phyloP scores from a whole-genome alignment of 1,284 basidiomycete species.

The Moesziomyces sp. region DNA sequence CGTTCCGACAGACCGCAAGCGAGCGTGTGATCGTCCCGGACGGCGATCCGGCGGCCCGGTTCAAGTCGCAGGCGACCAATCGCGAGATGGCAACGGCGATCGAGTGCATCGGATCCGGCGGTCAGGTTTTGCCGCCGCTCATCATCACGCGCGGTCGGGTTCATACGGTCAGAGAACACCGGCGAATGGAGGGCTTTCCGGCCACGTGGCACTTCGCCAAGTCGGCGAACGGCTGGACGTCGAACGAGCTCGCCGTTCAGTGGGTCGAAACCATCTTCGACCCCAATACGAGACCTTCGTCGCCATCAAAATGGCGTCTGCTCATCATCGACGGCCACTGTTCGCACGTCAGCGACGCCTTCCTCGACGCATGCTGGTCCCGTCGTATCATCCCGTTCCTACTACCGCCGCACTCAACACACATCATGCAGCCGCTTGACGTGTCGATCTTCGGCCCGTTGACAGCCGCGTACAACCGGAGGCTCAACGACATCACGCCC shows the following conservation, averaged over 20 bases:
- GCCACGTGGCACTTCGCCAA: neutral
- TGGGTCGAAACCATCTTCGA: conserved; percentile 5
- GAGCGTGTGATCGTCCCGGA: conserved; percentile 11
- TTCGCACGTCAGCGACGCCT: too few relatives aligned
- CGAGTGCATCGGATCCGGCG: conserved; percentile 15
- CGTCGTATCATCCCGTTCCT: too few relatives aligned
- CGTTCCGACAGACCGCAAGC: conserved; percentile 3
- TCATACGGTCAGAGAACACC: neutral
- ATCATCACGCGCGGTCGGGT: conserved; percentile 1
- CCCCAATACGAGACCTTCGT: conserved; percentile 1
- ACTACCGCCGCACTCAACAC: too few relatives aligned
- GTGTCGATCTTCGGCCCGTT: too few relatives aligned
- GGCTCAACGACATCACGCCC: too few relatives aligned
- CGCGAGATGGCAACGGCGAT: conserved; percentile 11
- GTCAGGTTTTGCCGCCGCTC: conserved; percentile 1
- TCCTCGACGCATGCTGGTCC: too few relatives aligned
- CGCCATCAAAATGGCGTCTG: neutral
- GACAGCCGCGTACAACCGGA: too few relatives aligned
- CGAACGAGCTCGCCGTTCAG: neutral
- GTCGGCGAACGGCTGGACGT: neutral
- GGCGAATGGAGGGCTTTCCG: too few relatives aligned
- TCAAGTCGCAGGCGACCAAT: conserved; percentile 8
- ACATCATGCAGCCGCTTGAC: too few relatives aligned
- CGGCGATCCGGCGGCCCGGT: conserved; percentile 3
- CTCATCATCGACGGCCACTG: too few relatives aligned